Evolutionary conservation across 805 yeast genomes (phyloP), one percentile per base, ranked within the genome.

Genomic region (Wickerhamiella azymoides): DNA sequence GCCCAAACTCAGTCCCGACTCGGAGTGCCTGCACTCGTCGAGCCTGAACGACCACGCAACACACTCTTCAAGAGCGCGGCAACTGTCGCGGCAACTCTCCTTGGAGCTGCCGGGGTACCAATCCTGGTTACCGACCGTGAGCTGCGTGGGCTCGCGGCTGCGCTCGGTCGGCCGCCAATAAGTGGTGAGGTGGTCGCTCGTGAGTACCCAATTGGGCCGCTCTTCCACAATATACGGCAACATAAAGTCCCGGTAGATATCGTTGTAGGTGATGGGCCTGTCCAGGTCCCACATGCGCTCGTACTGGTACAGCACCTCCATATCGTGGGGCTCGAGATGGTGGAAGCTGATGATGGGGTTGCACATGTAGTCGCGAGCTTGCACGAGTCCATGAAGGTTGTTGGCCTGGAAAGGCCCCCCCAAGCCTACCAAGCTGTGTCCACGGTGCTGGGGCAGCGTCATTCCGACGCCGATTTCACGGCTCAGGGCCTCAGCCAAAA

Each of bases 371-470:
- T 36, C 51, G 25, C 41, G 42, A 33, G 18, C 40, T 19, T 48
- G 39, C 16, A 44, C 44, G 33, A 53, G 46, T 9, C 43, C 46
- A 17, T 48, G 39, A 13, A 60, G 40, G 2, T 62, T 52, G 26
- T 57, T 58, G 5, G 67, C 64, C 49, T 63, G 67, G 50, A 64
- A 53, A 19, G 52, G 50, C 35, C 50, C 44, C 5, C 47, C 49
- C 18, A 49, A 47, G 21, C 52, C 43, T 4, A 26, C 41, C 11
- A 21, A 27, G n/a, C 39, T 24, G 25, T 41, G 44, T 6, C 16
- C 16, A 2, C 16, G 11, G 11, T 8, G n/a, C 19, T 19, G 5
- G 47, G 35, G 3, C 48, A 49, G 25, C 14, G 46, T 40, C 5
- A 52, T 41, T 18, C 43, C 40, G 8, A 42, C 32, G 24, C 46